Evolutionary conservation across 257 asterid genomes (phyloP), one percentile per base, ranked within the genome.

Genomic region (Ehretia macrophylla): DNA sequence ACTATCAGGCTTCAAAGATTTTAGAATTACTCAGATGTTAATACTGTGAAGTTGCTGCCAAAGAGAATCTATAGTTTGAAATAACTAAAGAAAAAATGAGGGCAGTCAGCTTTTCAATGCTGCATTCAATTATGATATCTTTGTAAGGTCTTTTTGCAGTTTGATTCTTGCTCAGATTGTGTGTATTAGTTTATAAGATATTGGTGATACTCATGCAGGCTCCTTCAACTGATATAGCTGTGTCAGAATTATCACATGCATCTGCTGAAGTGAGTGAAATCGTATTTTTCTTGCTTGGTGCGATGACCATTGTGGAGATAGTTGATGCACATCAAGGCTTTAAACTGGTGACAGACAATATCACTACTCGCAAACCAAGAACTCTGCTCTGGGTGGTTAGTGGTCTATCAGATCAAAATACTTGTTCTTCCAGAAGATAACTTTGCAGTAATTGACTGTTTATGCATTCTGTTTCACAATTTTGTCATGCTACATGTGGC

Each of bases 241-340:
- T 92, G 75, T 72, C 99, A 55, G 90, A 89, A 82, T 71, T 92
- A 76, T 84, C 99, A 47, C 97, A 77, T 77, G 97, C 97, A 68
- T 88, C 99, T 57, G 95, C 85, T 51, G 97, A 92, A 71, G 96
- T 88, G 22, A 92, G 99, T 72, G 99, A 92, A 76, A 88, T 92
- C 51, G 97, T 92, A 55, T 89, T 92, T 72, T 92, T 92, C 77
- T 57, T 92, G 82, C 91, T 92, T 48, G 97, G 99, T 68, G 99
- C 99, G 32, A 92, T 92, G 97, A 89, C 99, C 56, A 86, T 88
- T 54, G 99, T 92, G 44, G 99, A 92, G 87, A 92, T 92, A 62
- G 81, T 88, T 55, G 99, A 92, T 73, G 91, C 99, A 62, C 99
- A 92, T 81, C 99, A 85, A 83, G 97, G 99, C 66, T 92, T 92